Conservation (phyloP, 352 stramenopile genomes). For the Aphanomyces cochlioides region DNA sequence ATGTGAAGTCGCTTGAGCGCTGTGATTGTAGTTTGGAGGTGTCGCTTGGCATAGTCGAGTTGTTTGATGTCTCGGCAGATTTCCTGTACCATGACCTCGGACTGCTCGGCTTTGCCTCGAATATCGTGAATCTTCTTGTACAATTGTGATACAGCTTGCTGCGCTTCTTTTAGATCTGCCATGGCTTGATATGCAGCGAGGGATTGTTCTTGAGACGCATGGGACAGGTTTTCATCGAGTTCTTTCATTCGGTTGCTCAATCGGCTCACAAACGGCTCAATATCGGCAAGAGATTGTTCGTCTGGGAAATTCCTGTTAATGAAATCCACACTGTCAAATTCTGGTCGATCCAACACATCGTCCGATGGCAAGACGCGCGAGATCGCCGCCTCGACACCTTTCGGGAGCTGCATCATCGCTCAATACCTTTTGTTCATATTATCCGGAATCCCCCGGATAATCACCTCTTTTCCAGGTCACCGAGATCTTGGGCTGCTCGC, state of each 20-base stretch:
- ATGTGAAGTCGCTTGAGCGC: constrained; percentile 97
- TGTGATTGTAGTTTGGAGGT: constrained; percentile 94
- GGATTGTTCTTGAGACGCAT: constrained; percentile 75
- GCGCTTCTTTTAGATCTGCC: constrained; percentile 78
- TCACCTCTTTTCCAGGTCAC: too few species aligned
- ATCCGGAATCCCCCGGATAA: too few species aligned
- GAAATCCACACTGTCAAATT: constrained; percentile 90
- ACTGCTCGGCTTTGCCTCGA: constrained; percentile 91
- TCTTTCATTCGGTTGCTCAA: constrained; percentile 73
- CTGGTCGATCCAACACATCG: constrained; percentile 78
- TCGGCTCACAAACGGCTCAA: constrained; percentile 81
- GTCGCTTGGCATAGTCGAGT: constrained; percentile 96
- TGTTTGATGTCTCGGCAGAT: constrained; percentile 99
- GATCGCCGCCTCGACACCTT: constrained; percentile 13
- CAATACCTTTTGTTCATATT: too few species aligned
- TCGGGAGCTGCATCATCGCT: constrained; percentile 7
- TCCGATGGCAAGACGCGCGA: constrained; percentile 61
- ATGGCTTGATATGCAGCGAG: constrained; percentile 71
- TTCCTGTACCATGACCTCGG: constrained; percentile 95
- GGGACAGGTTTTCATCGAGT: constrained; percentile 73
- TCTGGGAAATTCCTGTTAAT: constrained; percentile 92
- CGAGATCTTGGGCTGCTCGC: too few species aligned
- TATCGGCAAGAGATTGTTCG: constrained; percentile 69
- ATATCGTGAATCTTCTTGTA: constrained; percentile 92
- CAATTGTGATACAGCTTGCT: constrained; percentile 83